Evolutionary conservation across 495 filamentous ascomycete species (phyloP).

Genomic region (Hypoxylon intermedium): DNA sequence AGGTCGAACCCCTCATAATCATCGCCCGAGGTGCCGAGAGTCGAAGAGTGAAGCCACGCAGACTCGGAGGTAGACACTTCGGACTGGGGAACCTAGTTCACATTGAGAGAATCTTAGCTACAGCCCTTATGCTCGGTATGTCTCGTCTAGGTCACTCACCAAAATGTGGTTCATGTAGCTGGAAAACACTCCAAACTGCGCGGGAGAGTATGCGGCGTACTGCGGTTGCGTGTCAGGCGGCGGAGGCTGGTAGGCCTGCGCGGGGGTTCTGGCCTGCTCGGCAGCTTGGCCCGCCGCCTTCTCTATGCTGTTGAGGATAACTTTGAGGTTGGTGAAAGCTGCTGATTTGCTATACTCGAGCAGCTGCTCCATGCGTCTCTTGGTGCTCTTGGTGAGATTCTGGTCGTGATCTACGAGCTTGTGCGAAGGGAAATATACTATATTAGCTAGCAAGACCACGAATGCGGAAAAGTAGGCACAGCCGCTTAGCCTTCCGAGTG

Average conservation of each 20-base stretch:
- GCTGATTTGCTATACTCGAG: conserved; percentile 24
- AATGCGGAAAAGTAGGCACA: conserved; percentile 42
- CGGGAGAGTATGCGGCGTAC: not conserved
- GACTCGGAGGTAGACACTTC: conserved; percentile 1
- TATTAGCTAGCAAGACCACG: conserved; percentile 41
- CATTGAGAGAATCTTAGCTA: conserved; percentile 6
- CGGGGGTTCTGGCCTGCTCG: conserved; percentile 1
- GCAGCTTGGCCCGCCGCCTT: conserved; percentile 23
- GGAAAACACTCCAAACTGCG: conserved; percentile 2
- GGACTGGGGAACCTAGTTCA: conserved; percentile 6
- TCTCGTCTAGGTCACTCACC: not conserved
- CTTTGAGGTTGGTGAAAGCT: conserved; percentile 29
- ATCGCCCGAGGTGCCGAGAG: not conserved
- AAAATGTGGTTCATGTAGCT: conserved; percentile 1
- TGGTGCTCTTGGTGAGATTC: conserved; percentile 21
- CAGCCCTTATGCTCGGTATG: not conserved
- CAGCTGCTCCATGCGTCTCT: conserved; percentile 33
- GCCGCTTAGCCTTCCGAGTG: conserved; percentile 32
- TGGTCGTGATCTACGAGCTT: conserved; percentile 30
- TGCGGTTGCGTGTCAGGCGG: conserved; percentile 1
- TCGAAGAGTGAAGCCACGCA: conserved; percentile 6
- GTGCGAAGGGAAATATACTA: conserved; percentile 35
- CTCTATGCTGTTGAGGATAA: conserved; percentile 27
- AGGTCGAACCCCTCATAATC: conserved; percentile 12
- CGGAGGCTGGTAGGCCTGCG: not conserved